phyloP scores from a whole-genome alignment of 345 rosid genomes.

The Sonneratia alba region DNA sequence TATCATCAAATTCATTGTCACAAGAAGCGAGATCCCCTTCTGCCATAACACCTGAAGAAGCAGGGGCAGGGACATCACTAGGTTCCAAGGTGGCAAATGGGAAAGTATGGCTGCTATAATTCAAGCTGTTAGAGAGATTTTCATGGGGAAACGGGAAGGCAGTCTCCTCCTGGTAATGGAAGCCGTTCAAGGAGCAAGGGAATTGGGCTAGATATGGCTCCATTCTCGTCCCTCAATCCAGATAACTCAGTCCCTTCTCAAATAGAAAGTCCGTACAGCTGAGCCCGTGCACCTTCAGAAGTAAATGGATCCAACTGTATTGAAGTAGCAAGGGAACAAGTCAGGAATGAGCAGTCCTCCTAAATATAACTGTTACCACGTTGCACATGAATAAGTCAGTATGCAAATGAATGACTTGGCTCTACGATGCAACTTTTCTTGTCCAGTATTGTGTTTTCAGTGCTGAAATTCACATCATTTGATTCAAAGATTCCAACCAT shows the following conservation, averaged over 20 bases:
- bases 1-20: conserved; percentile 30
- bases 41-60: conserved; percentile 9
- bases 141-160: conserved; percentile 1
- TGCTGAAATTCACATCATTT: too few relatives aligned
- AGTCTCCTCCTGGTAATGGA: conserved; percentile 4
- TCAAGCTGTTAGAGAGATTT: conserved; percentile 23
- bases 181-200: conserved; percentile 4
- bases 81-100: conserved; percentile 18
- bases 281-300: neutral
- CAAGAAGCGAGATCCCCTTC: conserved; percentile 34
- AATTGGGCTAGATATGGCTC: conserved; percentile 3
- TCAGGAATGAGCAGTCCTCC: neutral
- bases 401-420: too few relatives aligned
- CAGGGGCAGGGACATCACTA: conserved; percentile 12
- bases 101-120: conserved; percentile 17
- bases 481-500: too few relatives aligned
- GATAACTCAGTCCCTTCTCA: conserved; percentile 10
- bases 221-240: conserved; percentile 6
- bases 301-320: neutral
- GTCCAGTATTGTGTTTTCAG: too few relatives aligned
- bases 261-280: neutral
- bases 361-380: neutral
- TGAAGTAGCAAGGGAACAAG: neutral
- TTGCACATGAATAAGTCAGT: too few relatives aligned
- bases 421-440: too few relatives aligned